Evolutionary conservation across 2,329 filamentous ascomycete species (phyloP).

Genomic region (Orbilia blumenaviensis): DNA sequence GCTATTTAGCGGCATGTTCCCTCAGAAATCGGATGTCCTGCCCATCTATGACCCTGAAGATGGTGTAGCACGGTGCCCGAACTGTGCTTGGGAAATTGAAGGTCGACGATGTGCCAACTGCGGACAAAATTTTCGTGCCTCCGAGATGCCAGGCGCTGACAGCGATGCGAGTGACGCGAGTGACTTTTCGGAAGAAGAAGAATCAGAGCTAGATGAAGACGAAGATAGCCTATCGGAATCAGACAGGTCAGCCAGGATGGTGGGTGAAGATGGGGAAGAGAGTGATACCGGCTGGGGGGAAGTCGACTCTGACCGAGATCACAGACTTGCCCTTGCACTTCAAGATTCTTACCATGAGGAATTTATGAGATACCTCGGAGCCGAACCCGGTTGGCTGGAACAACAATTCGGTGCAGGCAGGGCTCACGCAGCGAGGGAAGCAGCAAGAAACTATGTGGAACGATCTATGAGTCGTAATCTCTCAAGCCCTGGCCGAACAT

Average conservation of each 20-base stretch:
- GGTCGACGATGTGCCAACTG: conserved; percentile 55
- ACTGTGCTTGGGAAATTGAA: conserved; percentile 57
- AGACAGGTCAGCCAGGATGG: conserved; percentile 20
- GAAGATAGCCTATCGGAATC: conserved; percentile 26
- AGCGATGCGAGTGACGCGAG: conserved; percentile 43
- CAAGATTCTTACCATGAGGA: conserved; percentile 53
- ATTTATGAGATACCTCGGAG: conserved; percentile 44
- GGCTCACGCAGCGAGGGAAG: conserved; percentile 32
- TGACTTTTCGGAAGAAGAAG: conserved; percentile 33
- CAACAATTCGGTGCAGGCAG: conserved; percentile 47
- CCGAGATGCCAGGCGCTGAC: conserved; percentile 40
- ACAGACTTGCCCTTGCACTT: conserved; percentile 39
- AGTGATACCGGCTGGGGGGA: conserved; percentile 37
- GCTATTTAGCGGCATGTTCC: conserved; percentile 56
- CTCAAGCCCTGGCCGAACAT: conserved; percentile 33
- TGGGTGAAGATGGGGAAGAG: conserved; percentile 52
- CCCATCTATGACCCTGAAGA: conserved; percentile 56
- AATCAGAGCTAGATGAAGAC: conserved; percentile 41
- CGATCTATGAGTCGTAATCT: conserved; percentile 25
- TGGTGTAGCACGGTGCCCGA: conserved; percentile 55
- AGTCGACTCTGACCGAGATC: conserved; percentile 45
- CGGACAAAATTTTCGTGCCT: conserved; percentile 40
- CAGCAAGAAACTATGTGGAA: conserved; percentile 21
- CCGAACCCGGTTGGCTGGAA: conserved; percentile 37
- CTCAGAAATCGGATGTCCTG: conserved; percentile 26